Evolutionary conservation across 2,329 filamentous ascomycete species (phyloP), one percentile per base, ranked within the genome.

Genomic region (Paecilomyces niveus): DNA sequence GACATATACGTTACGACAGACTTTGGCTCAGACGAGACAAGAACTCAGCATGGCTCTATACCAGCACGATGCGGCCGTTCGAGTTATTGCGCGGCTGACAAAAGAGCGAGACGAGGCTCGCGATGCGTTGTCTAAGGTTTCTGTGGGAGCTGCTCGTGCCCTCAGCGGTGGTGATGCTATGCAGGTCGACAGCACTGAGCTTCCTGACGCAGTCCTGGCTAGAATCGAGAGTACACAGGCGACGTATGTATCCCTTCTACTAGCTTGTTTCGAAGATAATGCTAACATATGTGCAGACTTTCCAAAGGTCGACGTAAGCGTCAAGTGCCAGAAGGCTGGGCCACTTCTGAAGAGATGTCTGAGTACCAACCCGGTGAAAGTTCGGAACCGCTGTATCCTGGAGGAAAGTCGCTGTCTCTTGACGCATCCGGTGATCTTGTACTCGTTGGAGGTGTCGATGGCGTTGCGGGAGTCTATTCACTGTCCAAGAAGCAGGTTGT

Each of bases 41-140:
- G 94, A 99, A 79, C 85, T 99, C 58, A 91, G 91, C 58, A 94
- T 91, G 1, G 90, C 94, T 0, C 82, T 99, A 24, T 99, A 99
- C 76, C 93, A 97, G 77, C 90, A 97, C 68, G 94, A 99, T 80
- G 93, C 94, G 1, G 94, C 94, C n/a, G 87, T 96, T 54, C 84
- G 94, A 62, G 94, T 99, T 54, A 96, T 99, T 76, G 92, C 92
- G 64, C 85, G 93, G 54, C 73, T 99, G 72, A 89, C 89, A n/a
- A 88, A 85, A 72, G 94, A 99, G 80, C 81, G 94, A 62, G 92
- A 99, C 68, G 92, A 97, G 74, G 92, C 94, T 53, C 84, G 93
- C 64, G 89, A 94, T 75, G 90, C 94, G 13, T 79, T 99, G 55
- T 91, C 91, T 35, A 91, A 90, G 71, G 84, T 97, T 13, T 90